Percentiles rank a stretch among this genome's conserved stretches.
Evolutionary conservation across 2,329 filamentous ascomycete genomes (phyloP).

Genomic region (Lachnellula arida): DNA sequence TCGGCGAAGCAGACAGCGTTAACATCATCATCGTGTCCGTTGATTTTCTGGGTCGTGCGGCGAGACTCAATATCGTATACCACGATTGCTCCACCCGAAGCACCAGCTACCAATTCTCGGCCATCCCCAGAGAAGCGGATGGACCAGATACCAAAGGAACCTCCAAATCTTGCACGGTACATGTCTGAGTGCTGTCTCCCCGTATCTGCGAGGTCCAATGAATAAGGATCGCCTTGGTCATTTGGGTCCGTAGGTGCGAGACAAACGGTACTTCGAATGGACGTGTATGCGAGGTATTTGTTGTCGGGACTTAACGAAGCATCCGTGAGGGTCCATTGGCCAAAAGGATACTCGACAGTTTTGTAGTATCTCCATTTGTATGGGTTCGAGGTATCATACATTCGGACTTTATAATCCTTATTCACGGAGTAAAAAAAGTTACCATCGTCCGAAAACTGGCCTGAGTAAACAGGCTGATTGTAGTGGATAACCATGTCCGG

Average conservation of each 20-base stretch:
- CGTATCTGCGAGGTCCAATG: slow-evolving; percentile 64
- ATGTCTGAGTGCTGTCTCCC: slow-evolving; percentile 23
- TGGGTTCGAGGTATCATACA: slow-evolving; percentile 97
- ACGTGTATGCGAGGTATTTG: slow-evolving; percentile 85
- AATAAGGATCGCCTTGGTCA: slow-evolving; percentile 72
- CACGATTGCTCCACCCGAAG: slow-evolving; percentile 71
- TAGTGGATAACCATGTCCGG: slow-evolving; percentile 88
- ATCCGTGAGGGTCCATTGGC: slow-evolving; percentile 95
- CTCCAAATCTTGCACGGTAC: slow-evolving; percentile 15
- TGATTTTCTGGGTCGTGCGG: slow-evolving; percentile 56
- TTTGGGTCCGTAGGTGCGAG: slow-evolving; percentile 82
- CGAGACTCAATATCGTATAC: slow-evolving; percentile 89
- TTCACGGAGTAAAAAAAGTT: slow-evolving; percentile 95
- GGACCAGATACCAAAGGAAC: slow-evolving; percentile 71
- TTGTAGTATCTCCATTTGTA: slow-evolving; percentile 97
- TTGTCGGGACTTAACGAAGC: slow-evolving; percentile 89
- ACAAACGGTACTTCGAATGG: slow-evolving; percentile 78
- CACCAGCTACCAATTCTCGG: slow-evolving; percentile 84
- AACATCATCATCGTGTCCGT: slow-evolving; percentile 80
- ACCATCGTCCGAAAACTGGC: slow-evolving; percentile 93
- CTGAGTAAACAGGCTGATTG: slow-evolving; percentile 81
- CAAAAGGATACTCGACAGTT: slow-evolving; percentile 77
- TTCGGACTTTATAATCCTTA: slow-evolving; percentile 88
- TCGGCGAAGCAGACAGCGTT: slow-evolving; percentile 97
- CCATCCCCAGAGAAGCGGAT: slow-evolving; percentile 91